Conservation (phyloP, 2,329 filamentous ascomycete genomes). For the Dothistroma pini region DNA sequence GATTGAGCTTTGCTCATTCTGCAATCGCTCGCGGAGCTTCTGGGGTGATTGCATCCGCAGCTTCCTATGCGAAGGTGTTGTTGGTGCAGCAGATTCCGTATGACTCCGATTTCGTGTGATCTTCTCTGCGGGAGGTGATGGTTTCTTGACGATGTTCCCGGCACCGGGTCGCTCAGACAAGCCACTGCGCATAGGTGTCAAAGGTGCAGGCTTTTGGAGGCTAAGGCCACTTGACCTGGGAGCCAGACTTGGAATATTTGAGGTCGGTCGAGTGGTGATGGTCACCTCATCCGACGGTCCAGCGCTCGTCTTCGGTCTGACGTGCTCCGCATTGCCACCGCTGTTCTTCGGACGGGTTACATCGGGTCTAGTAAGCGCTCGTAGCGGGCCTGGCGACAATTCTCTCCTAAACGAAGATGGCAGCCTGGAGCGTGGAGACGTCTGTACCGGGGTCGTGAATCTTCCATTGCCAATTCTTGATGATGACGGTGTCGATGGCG, state of each 20-base stretch:
- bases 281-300: constrained; percentile 27
- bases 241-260: constrained; percentile 49
- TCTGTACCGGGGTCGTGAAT: constrained; percentile 40
- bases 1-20: constrained; percentile 73
- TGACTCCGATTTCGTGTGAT: constrained; percentile 13
- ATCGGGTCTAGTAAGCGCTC: constrained; percentile 15
- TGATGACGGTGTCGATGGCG: constrained; percentile 35
- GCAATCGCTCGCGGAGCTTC: constrained; percentile 74
- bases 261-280: constrained; percentile 33
- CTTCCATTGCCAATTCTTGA: constrained; percentile 37
- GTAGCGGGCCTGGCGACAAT: constrained; percentile 37
- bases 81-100: constrained; percentile 12
- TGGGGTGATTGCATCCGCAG: constrained; percentile 62
- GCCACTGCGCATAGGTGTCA: constrained; percentile 46
- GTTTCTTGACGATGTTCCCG: constrained; percentile 57
- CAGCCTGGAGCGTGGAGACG: constrained; percentile 33
- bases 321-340: constrained; percentile 19
- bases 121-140: constrained; percentile 43
- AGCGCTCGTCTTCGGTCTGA: constrained; percentile 30
- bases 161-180: constrained; percentile 48
- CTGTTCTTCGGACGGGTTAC: constrained; percentile 32
- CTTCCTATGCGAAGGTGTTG: constrained; percentile 41
- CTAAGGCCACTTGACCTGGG: constrained; percentile 35
- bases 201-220: constrained; percentile 36
- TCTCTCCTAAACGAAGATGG: constrained; percentile 42